These are phyloP conservation scores for Coniochaeta sp. DNA, from an alignment of 2,329 filamentous ascomycete species.

Conservation along the genomic window DNA sequence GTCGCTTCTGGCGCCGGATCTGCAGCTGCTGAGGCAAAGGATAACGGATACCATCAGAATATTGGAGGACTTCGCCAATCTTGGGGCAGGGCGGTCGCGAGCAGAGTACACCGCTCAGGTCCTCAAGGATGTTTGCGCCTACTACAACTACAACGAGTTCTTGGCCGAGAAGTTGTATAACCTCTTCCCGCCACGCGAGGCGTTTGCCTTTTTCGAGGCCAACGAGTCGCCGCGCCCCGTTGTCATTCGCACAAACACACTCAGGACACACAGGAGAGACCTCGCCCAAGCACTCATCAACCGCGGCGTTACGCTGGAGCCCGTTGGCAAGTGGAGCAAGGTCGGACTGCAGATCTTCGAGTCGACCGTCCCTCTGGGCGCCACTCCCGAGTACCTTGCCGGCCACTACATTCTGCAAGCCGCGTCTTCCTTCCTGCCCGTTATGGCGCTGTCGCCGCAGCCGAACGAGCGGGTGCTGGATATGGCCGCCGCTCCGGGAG, in stretches of 20 bases:
- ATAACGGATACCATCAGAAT: constrained; percentile 93
- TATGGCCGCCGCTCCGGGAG: constrained; percentile 90
- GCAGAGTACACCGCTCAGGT: constrained; percentile 84
- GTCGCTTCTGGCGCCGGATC: constrained; percentile 71
- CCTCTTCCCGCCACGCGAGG: constrained; percentile 87
- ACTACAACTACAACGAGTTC: constrained; percentile 93
- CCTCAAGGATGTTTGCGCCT: constrained; percentile 85
- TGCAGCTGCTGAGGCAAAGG: constrained; percentile 79
- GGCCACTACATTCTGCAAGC: constrained; percentile 98
- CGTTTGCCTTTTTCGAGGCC: constrained; percentile 96
- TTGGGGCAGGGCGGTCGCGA: constrained; percentile 75
- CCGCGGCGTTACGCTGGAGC: constrained; percentile 90
- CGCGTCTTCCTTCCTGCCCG: constrained; percentile 90
- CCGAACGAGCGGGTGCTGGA: constrained; percentile 87
- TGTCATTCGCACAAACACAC: constrained; percentile 93
- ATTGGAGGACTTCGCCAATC: constrained; percentile 77
- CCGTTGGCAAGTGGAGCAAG: constrained; percentile 98
- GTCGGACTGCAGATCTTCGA: constrained; percentile 96
- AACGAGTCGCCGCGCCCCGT: constrained; percentile 83
- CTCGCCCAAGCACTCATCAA: constrained; percentile 93
- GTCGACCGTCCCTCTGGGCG: constrained; percentile 69
- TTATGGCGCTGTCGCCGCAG: constrained; percentile 94
- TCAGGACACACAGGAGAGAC: constrained; percentile 68
- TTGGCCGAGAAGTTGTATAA: constrained; percentile 78
- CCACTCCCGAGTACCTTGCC: constrained; percentile 93